Conservation (phyloP, 2,329 filamentous ascomycete genomes). For the Coniella vitis region DNA sequence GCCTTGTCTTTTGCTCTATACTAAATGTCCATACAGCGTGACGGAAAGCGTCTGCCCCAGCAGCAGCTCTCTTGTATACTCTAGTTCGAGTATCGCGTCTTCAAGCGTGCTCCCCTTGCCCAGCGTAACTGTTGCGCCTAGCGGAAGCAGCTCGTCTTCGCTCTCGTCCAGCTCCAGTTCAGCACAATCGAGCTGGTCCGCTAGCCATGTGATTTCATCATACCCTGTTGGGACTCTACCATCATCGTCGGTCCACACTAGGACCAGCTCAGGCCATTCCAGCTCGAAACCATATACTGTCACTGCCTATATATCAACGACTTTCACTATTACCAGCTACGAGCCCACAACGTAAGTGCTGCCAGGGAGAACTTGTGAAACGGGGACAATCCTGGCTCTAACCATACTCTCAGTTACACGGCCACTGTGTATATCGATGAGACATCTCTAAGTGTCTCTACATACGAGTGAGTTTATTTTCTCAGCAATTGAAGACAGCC, state of each 20-base stretch:
- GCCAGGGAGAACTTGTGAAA: no score
- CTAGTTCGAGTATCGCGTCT: background rate
- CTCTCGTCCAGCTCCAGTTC: no score
- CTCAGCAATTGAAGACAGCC: background rate
- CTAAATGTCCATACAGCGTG: background rate
- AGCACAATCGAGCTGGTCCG: no score
- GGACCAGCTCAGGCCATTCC: no score
- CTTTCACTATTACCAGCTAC: background rate
- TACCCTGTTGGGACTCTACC: background rate
- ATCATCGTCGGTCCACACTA: background rate
- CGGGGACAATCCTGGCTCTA: background rate
- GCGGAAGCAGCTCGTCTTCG: no score
- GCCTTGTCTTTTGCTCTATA: background rate
- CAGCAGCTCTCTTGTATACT: background rate
- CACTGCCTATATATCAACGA: constrained; percentile 3
- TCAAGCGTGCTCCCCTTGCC: no score
- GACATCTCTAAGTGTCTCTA: background rate
- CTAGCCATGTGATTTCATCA: background rate
- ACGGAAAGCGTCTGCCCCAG: background rate
- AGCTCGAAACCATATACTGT: background rate
- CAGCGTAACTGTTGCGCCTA: no score
- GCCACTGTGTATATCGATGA: background rate
- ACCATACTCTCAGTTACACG: background rate
- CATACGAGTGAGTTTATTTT: background rate
- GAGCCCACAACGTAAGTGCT: background rate